Evolutionary conservation across 2,329 filamentous ascomycete species (phyloP).

Genomic region (Apiospora rasikravindrae): DNA sequence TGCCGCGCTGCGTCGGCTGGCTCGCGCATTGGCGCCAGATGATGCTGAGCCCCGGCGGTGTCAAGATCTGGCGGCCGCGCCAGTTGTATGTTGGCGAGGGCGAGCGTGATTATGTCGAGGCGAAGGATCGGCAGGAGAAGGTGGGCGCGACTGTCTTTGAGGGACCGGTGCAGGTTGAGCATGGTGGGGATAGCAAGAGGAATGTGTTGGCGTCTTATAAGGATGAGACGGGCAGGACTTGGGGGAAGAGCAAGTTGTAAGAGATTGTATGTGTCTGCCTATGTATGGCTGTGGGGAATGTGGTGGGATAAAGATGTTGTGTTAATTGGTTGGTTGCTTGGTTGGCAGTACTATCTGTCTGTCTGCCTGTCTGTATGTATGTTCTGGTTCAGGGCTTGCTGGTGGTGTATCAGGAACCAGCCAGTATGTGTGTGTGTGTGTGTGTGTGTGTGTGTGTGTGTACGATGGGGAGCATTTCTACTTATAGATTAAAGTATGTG

Average conservation of each 20-base stretch:
- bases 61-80: conserved; percentile 57
- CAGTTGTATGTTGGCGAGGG: conserved; percentile 54
- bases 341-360: background rate
- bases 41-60: conserved; percentile 51
- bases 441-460: background rate
- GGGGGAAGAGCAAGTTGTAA: conserved; percentile 37
- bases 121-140: conserved; percentile 40
- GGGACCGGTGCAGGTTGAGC: conserved; percentile 42
- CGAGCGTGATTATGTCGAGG: conserved; percentile 50
- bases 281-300: background rate
- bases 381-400: background rate
- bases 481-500: background rate
- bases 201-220: conserved; percentile 46
- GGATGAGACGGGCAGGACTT: conserved; percentile 42
- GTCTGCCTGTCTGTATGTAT: no score
- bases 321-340: background rate
- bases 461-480: background rate
- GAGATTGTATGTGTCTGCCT: background rate
- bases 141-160: conserved; percentile 40
- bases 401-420: background rate
- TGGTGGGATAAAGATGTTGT: background rate
- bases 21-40: conserved; percentile 56
- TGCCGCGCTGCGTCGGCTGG: conserved; percentile 57
- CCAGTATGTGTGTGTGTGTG: background rate
- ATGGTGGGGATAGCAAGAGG: conserved; percentile 50